Conservation (phyloP, 2,329 filamentous ascomycete genomes). For the Sarocladiaceae sp. region DNA sequence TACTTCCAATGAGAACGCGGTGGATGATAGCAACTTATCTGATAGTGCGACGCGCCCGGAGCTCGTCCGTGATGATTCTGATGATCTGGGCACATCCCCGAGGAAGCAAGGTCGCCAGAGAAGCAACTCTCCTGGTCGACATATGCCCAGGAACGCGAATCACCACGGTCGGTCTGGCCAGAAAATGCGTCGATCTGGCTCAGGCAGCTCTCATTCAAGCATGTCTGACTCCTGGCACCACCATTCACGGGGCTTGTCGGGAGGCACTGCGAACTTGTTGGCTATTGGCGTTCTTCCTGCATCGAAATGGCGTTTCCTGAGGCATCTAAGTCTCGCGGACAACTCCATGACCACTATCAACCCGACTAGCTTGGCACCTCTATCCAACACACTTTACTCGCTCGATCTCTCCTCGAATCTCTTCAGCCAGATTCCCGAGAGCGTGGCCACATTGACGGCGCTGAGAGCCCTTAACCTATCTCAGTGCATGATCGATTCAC, state of each 20-base stretch:
- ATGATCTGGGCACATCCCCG: conserved; percentile 36
- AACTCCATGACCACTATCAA: conserved; percentile 81
- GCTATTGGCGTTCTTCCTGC: conserved; percentile 66
- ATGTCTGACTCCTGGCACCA: conserved; percentile 58
- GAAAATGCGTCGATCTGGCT: conserved; percentile 79
- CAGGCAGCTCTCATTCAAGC: conserved; percentile 85
- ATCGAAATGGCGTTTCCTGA: conserved; percentile 91
- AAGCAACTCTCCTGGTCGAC: conserved; percentile 77
- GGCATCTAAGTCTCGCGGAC: conserved; percentile 85
- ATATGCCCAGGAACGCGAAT: conserved; percentile 64
- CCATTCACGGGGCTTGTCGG: conserved; percentile 48
- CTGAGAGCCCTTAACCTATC: conserved; percentile 91
- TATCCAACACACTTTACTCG: conserved; percentile 84
- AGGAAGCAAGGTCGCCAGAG: conserved; percentile 48
- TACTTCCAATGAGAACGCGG: conserved; percentile 42
- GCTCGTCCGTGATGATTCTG: conserved; percentile 28
- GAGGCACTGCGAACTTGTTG: conserved; percentile 74
- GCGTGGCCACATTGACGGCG: conserved; percentile 74
- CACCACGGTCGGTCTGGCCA: conserved; percentile 61
- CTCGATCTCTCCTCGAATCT: conserved; percentile 89
- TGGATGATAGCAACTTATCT: conserved; percentile 32
- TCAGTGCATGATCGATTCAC: conserved; percentile 94
- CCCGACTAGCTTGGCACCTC: conserved; percentile 66
- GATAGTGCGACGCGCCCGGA: conserved; percentile 28
- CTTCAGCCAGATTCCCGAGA: conserved; percentile 91